Evolutionary conservation across 306 rosid species (phyloP).

Genomic region (Geum urbanum): DNA sequence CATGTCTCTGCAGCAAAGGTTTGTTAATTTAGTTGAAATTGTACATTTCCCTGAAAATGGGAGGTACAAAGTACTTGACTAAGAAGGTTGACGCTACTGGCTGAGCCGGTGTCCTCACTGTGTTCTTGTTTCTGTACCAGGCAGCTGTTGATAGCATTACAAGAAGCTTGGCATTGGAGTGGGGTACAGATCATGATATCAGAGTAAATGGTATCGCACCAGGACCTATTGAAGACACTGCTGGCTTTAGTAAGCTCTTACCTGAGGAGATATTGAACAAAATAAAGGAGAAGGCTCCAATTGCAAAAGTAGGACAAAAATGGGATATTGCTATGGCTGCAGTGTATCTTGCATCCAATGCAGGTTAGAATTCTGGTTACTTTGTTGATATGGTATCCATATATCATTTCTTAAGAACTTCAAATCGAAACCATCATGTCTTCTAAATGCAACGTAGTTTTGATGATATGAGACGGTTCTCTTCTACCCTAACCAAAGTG

Average conservation of each 20-base stretch:
- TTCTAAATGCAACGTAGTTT: neutral
- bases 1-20: conserved; percentile 97
- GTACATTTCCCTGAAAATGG: neutral
- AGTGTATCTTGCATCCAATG: conserved; percentile 17
- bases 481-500: neutral
- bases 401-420: neutral
- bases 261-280: conserved; percentile 18
- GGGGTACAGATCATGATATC: conserved; percentile 28
- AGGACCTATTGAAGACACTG: conserved; percentile 20
- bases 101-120: neutral
- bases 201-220: conserved; percentile 27
- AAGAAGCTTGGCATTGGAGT: conserved; percentile 26
- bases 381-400: neutral
- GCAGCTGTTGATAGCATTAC: conserved; percentile 25
- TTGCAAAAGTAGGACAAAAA: conserved; percentile 12
- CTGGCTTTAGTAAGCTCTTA: conserved; percentile 18
- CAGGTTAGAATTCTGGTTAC: conserved; percentile 1
- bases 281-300: neutral
- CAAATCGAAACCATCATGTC: neutral
- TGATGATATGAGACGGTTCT: too few relatives aligned
- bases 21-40: conserved; percentile 2
- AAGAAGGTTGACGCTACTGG: neutral
- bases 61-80: neutral
- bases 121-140: conserved; percentile 3
- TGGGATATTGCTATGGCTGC: conserved; percentile 29